Evolutionary conservation across 331 rosid genomes (phyloP), one percentile per base, ranked within the genome.

Genomic region (Rosa hybrid): DNA sequence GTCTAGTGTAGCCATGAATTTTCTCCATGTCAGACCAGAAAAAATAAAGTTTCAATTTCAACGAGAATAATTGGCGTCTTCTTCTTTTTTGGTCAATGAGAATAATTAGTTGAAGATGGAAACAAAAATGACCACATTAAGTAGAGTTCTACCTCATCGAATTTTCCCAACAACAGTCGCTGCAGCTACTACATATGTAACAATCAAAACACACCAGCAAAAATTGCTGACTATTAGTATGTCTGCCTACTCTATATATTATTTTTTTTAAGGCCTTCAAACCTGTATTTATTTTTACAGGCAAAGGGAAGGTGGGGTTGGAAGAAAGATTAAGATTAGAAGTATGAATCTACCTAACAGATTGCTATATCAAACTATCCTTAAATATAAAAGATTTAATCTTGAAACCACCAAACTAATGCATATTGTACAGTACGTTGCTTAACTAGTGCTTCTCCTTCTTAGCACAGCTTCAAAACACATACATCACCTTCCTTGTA

Each of bases 281-380:
- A 72, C 16, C 21, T 20, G 8, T 21, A 30, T 50, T 72, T 10
- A 30, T 72, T 21, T 50, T 50, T 13, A 49, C 9, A 14, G 62
- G 46, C 25, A 25, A 17, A 50, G 11, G 75, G 45, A 72, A 49
- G 77, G 76, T 49, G 76, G 46, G 46, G 77, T 72, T 49, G 77
- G 48, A 77, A 77, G 74, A 48, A 68, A 21, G 8, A 14, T 30
- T 21, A 10, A 78, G 62, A 2, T 72, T 23, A 41, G 12, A 77
- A 56, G 45, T 49, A 78, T 4, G 56, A 68, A 39, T 70, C 76
- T 42, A 54, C 76, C 81, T 23, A 77, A 34, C 51, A 69, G 73
- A 42, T 42, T 69, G 73, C 30, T 42, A n/a, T 18, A 18, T 42
- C 30, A 44, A 44, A 41, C 50, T 20, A 68, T 8, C 18, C 17